Conservation (phyloP, 257 asterid species). For the Solanum sejunctum region DNA sequence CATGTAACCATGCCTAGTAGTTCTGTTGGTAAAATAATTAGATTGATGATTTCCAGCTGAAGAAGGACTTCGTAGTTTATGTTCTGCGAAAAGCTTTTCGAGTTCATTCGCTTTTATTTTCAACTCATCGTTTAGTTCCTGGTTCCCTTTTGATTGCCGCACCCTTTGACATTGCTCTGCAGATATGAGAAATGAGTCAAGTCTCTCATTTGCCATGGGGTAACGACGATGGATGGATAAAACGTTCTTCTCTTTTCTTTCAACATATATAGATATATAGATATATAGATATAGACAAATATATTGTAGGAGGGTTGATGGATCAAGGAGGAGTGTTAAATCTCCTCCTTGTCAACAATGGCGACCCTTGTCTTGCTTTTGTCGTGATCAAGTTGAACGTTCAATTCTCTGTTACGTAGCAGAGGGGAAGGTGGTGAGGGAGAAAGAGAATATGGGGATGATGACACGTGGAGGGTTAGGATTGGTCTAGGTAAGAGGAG, state of each 20-base stretch:
- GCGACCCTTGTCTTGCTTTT: not conserved
- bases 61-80: slow-evolving; percentile 41
- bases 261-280: not conserved
- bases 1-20: slow-evolving; percentile 24
- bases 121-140: slow-evolving; percentile 76
- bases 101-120: slow-evolving; percentile 87
- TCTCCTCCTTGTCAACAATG: slow-evolving; percentile 1
- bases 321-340: not conserved
- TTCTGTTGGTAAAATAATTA: slow-evolving; percentile 32
- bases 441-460: not conserved
- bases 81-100: slow-evolving; percentile 83
- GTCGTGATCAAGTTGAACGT: slow-evolving; percentile 3
- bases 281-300: no score
- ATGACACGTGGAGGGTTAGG: not conserved
- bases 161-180: slow-evolving; percentile 47
- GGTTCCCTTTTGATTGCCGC: slow-evolving; percentile 68
- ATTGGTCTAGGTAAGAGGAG: not conserved
- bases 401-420: slow-evolving; percentile 7
- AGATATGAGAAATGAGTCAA: slow-evolving; percentile 34
- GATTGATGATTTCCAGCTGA: slow-evolving; percentile 67
- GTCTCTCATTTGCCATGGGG: slow-evolving; percentile 14
- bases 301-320: not conserved
- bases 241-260: not conserved
- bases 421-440: not conserved
- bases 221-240: not conserved